Percentiles rank a stretch among this genome's conserved stretches.
phyloP scores from a whole-genome alignment of 169 alveolate genomes.

The Cyclospora cayetanensis region DNA sequence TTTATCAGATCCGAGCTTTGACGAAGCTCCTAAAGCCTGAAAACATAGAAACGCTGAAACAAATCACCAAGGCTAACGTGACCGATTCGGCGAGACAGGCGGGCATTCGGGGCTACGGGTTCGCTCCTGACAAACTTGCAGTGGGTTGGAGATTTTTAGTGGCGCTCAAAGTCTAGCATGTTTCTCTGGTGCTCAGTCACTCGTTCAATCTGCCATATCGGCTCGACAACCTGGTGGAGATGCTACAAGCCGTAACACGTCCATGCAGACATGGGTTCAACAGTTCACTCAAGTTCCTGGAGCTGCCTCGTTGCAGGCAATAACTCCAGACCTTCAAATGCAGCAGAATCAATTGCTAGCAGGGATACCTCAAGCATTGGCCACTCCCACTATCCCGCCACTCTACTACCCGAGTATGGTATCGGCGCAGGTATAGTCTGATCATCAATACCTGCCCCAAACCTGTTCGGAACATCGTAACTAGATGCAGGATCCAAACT shows the following conservation, averaged over 20 bases:
- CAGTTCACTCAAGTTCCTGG: neutral
- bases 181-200: no score
- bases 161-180: neutral
- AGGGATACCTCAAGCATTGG: neutral
- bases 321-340: neutral
- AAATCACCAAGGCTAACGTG: neutral
- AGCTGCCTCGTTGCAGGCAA: neutral
- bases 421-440: slow-evolving; percentile 2
- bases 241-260: neutral
- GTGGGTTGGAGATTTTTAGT: neutral
- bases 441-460: neutral
- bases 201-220: neutral
- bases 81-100: neutral
- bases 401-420: neutral
- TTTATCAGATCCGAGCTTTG: slow-evolving; percentile 32
- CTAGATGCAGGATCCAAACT: neutral
- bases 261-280: slow-evolving; percentile 7
- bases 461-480: no score
- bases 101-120: neutral
- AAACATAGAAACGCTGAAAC: slow-evolving; percentile 25
- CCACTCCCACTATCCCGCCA: neutral
- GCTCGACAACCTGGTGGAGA: neutral
- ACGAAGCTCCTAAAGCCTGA: slow-evolving; percentile 62
- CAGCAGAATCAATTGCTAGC: neutral
- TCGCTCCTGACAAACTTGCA: neutral